phyloP scores from a whole-genome alignment of 2,329 filamentous ascomycete genomes.

The Emergomyces orientalis region DNA sequence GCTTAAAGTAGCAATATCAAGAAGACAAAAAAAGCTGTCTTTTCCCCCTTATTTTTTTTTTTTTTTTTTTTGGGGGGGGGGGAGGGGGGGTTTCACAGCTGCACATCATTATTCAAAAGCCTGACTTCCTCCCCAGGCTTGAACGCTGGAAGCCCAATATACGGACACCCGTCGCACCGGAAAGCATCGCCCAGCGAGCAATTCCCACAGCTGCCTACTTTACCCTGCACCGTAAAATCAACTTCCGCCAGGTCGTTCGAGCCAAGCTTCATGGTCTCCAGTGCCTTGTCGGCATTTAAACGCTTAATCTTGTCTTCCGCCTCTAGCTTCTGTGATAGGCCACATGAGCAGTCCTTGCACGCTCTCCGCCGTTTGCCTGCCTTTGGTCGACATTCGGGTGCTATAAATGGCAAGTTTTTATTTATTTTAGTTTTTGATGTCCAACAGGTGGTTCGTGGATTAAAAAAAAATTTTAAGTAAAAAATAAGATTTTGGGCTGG shows the following conservation, averaged over 20 bases:
- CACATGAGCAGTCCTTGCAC: constrained; percentile 97
- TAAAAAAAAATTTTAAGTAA: too few species aligned
- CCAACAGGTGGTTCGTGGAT: not conserved
- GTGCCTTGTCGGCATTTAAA: constrained; percentile 50
- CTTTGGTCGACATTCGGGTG: constrained; percentile 78
- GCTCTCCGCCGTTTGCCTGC: constrained; percentile 80
- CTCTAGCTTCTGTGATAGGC: constrained; percentile 73
- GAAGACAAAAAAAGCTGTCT: too few species aligned
- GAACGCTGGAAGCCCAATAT: constrained; percentile 87
- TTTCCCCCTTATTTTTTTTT: too few species aligned
- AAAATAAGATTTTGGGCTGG: too few species aligned
- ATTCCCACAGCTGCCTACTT: constrained; percentile 89
- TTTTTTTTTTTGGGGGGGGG: too few species aligned
- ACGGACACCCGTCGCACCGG: constrained; percentile 65
- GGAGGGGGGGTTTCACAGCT: constrained; percentile 63
- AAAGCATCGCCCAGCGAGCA: constrained; percentile 90
- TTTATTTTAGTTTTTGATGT: not conserved
- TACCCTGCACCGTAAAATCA: constrained; percentile 96
- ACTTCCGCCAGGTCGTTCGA: constrained; percentile 76
- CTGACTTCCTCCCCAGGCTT: constrained; percentile 93
- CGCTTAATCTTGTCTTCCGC: constrained; percentile 71
- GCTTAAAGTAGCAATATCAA: not conserved
- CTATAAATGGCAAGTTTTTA: constrained; percentile 34
- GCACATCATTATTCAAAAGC: constrained; percentile 74
- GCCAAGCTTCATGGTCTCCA: constrained; percentile 53